These are phyloP conservation scores for Conringia planisiliqua DNA, from an alignment of 345 rosid species.

Conservation along the genomic window DNA sequence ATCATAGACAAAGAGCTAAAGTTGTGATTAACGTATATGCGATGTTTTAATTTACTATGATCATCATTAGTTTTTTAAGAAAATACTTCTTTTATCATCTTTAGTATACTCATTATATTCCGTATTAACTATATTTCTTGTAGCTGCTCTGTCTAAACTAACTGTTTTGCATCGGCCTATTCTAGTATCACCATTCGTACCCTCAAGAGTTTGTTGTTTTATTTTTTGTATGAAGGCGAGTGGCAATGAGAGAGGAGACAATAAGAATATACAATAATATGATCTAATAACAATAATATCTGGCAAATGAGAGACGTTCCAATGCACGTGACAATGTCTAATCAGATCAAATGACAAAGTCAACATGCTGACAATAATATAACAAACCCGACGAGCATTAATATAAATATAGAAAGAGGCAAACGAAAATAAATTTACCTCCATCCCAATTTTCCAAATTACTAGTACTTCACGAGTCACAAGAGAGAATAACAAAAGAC, in stretches of 20 bases:
- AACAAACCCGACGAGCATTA: slow-evolving; percentile 7
- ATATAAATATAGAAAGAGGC: not conserved
- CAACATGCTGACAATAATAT: slow-evolving; percentile 22
- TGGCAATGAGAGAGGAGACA: slow-evolving; percentile 13
- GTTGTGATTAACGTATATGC: not conserved
- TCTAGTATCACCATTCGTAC: not conserved
- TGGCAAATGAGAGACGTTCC: slow-evolving; percentile 11
- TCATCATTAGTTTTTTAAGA: no score
- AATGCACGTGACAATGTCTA: slow-evolving; percentile 26
- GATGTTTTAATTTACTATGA: not conserved
- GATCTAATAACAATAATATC: slow-evolving; percentile 1
- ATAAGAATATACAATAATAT: slow-evolving; percentile 7
- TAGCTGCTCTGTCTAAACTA: not conserved
- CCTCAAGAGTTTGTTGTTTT: not conserved
- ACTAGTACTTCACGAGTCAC: not conserved
- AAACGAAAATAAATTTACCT: not conserved
- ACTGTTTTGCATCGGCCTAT: not conserved
- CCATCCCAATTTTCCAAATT: not conserved
- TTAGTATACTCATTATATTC: not conserved
- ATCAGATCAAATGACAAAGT: slow-evolving; percentile 8
- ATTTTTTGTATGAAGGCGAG: not conserved
- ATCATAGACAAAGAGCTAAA: not conserved
- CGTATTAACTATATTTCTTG: not conserved
- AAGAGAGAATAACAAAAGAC: no score
- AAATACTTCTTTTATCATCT: not conserved